Base-by-base conservation (phyloP, 805 yeast species). In the Saccharomycopsis microspora region DNA sequence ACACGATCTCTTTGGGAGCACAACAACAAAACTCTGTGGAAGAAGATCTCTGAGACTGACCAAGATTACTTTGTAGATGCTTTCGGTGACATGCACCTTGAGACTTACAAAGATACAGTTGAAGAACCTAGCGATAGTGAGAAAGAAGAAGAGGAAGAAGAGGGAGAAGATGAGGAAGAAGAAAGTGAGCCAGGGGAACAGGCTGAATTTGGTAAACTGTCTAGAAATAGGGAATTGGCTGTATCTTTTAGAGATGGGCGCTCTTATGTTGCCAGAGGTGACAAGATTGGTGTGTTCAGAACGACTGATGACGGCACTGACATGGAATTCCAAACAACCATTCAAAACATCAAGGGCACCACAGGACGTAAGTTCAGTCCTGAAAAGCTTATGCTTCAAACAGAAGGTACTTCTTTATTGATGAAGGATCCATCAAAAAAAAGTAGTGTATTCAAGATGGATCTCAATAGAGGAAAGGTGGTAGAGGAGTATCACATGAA, bases 401-500 rank as follows among this genome's bases (percentile, higher is more conserved):
- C 76, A 57, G 80, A 78, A 55, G 96, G 88, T 64, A 68, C 76
- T 30, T 63, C 76, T 0, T 71, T 88, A 71, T 68, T 88, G 32
- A 59, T 88, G 55, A 85, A 82, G 57, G 79, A 76, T 57, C 66
- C 69, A 2, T 58, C 62, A 3, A 64, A 70, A 39, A 57, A 58
- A 28, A 65, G 69, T 40, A 70, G 67, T 32, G 60, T 88, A 43
- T 85, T 72, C 64, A 75, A 77, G 55, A 75, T 87, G 87, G 96
- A 88, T 65, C 63, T 88, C 43, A 83, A 76, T 58, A 72, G 78
- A 49, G 96, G 96, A 9, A 69, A 80, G 58, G 72, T 88, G 46
- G 82, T 88, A n/a, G 96, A 88, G 60, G 93, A 85, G 59, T 88
- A 95, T 93, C 65, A 72, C 35, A 69, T 83, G 27, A 57, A 60